Conservation (phyloP, 1,139 yeast genomes). For the Magnusiomyces starmeri region DNA sequence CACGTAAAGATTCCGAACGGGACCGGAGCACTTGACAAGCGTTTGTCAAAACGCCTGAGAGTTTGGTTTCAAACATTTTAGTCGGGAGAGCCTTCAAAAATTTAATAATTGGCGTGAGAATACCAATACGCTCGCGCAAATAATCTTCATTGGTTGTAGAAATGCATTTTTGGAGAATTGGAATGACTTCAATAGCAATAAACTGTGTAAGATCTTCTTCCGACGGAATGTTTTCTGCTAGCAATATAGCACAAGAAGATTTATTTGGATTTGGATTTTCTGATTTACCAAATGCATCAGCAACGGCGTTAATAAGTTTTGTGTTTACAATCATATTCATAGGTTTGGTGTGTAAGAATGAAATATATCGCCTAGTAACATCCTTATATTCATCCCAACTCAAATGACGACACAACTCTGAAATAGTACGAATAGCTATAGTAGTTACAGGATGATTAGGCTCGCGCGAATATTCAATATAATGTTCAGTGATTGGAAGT, state of each 20-base stretch:
- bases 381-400: slow-evolving; percentile 82
- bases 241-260: slow-evolving; percentile 19
- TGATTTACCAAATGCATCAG: slow-evolving; percentile 42
- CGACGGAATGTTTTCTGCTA: slow-evolving; percentile 30
- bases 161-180: slow-evolving; percentile 54
- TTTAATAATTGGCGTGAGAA: slow-evolving; percentile 76
- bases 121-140: slow-evolving; percentile 63
- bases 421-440: slow-evolving; percentile 62
- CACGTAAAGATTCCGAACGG: slow-evolving; percentile 82
- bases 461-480: slow-evolving; percentile 45
- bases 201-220: slow-evolving; percentile 44
- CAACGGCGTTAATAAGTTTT: slow-evolving; percentile 54
- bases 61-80: slow-evolving; percentile 47
- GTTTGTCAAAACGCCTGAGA: slow-evolving; percentile 78
- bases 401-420: slow-evolving; percentile 49
- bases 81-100: slow-evolving; percentile 57
- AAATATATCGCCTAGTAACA: slow-evolving; percentile 59
- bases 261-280: slow-evolving; percentile 36
- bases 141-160: slow-evolving; percentile 57
- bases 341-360: slow-evolving; percentile 46
- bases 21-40: slow-evolving; percentile 85
- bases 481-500: slow-evolving; percentile 78
- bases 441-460: slow-evolving; percentile 65
- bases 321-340: slow-evolving; percentile 55
- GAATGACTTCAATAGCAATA: slow-evolving; percentile 52